Evolutionary conservation across 129 eudicot genomes (phyloP).

Genomic region (Chrysanthemum lavandulifolium): DNA sequence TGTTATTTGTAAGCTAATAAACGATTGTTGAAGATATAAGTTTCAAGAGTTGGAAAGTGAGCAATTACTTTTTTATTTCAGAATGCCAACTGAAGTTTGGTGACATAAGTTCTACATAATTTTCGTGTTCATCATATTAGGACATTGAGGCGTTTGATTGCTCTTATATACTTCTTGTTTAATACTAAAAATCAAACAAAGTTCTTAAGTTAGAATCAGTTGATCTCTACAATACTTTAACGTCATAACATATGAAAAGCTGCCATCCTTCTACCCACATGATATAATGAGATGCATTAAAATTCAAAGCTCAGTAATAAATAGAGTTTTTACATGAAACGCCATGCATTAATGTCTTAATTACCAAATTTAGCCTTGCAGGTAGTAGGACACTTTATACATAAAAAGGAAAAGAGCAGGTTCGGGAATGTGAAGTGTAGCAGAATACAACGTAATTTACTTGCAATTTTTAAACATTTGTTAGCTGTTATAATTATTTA

Average conservation of each 20-base stretch:
- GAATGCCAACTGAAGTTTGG: background rate
- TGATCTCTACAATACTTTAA: background rate
- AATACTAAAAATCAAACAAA: background rate
- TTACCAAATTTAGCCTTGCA: slow-evolving; percentile 24
- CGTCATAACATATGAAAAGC: slow-evolving; percentile 1
- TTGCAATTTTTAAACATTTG: too few relatives aligned
- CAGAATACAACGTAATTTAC: too few relatives aligned
- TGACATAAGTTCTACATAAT: background rate
- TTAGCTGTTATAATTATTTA: too few relatives aligned
- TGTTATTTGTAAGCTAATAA: background rate
- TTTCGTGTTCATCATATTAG: background rate
- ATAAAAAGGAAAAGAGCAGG: too few relatives aligned
- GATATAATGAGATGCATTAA: slow-evolving; percentile 4
- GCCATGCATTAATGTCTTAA: background rate
- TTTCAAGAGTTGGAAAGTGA: background rate
- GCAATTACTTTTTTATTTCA: too few relatives aligned
- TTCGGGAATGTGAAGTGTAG: too few relatives aligned
- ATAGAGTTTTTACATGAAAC: background rate
- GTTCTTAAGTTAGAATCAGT: background rate
- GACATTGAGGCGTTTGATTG: slow-evolving; percentile 1
- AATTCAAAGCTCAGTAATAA: background rate
- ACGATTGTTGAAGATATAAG: background rate
- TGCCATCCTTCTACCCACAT: slow-evolving; percentile 5
- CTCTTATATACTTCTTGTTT: background rate
- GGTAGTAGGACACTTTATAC: slow-evolving; percentile 30